Evolutionary conservation across 108 stramenopile genomes (phyloP).

Genomic region (Skeletonema menzelii): DNA sequence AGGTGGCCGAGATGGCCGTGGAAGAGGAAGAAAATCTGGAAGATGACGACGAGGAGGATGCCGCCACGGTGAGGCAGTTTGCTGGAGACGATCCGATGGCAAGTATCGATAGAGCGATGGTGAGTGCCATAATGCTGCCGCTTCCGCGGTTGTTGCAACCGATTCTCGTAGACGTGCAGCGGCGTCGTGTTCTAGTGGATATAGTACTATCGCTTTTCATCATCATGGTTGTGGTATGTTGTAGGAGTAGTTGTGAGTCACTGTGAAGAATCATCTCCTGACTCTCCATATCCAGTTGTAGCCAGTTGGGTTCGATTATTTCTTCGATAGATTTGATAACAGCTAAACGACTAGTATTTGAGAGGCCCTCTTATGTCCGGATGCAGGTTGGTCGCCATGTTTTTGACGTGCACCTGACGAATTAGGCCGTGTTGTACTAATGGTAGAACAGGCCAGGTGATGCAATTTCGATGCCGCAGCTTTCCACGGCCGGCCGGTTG

Average conservation of each 20-base stretch:
- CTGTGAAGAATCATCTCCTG: no score
- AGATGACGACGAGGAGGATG: not conserved
- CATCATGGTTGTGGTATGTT: not conserved
- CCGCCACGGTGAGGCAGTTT: not conserved
- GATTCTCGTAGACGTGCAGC: not conserved
- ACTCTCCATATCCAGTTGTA: no score
- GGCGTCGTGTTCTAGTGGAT: not conserved
- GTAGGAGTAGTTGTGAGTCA: not conserved
- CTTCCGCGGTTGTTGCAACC: no score
- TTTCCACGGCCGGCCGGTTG: no score
- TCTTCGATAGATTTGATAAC: no score
- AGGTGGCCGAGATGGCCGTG: not conserved
- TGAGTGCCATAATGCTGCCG: not conserved
- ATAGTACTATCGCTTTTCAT: not conserved
- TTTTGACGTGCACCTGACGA: not conserved
- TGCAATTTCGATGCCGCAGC: not conserved
- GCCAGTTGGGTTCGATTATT: no score
- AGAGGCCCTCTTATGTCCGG: not conserved
- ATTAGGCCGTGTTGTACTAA: not conserved
- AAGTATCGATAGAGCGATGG: not conserved
- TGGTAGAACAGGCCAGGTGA: not conserved
- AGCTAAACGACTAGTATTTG: not conserved
- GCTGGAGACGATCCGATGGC: not conserved
- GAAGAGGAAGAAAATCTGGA: not conserved
- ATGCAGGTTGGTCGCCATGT: not conserved